phyloP scores from a whole-genome alignment of 148 eudicot genomes.

The Polygonum aviculare region DNA sequence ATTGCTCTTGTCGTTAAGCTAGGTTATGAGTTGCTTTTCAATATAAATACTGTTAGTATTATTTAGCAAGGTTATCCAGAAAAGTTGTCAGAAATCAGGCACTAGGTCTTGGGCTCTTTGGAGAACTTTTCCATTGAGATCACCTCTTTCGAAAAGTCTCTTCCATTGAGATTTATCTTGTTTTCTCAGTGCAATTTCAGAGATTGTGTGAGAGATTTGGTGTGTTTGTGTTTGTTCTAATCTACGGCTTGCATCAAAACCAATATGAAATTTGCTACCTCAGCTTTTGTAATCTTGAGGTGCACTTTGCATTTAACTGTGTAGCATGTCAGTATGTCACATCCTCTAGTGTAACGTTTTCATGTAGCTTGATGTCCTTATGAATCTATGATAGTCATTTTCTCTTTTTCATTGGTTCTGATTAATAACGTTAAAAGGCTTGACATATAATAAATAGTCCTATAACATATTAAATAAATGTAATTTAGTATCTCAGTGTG shows the following conservation, averaged over 20 bases:
- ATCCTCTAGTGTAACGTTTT: neutral
- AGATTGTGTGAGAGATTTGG: no score
- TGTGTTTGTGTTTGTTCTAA: no score
- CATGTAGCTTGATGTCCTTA: neutral
- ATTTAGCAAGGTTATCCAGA: no score
- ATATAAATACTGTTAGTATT: no score
- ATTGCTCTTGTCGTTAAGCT: no score
- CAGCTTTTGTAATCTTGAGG: neutral
- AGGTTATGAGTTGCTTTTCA: no score
- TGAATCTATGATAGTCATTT: neutral
- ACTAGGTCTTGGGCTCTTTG: no score
- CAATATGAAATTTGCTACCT: neutral
- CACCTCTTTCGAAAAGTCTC: no score
- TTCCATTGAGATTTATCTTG: no score
- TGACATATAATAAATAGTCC: neutral
- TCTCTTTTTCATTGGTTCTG: neutral
- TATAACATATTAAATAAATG: neutral
- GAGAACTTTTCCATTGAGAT: no score
- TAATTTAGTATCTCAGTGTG: neutral
- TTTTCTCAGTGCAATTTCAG: no score
- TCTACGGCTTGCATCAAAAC: neutral
- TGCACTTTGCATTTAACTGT: neutral
- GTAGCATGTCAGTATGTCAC: neutral
- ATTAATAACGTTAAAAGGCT: neutral
- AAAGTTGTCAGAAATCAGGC: no score